Evolutionary conservation across 2,329 filamentous ascomycete species (phyloP), one percentile per base, ranked within the genome.

Genomic region (Ustilaginoidea virens): DNA sequence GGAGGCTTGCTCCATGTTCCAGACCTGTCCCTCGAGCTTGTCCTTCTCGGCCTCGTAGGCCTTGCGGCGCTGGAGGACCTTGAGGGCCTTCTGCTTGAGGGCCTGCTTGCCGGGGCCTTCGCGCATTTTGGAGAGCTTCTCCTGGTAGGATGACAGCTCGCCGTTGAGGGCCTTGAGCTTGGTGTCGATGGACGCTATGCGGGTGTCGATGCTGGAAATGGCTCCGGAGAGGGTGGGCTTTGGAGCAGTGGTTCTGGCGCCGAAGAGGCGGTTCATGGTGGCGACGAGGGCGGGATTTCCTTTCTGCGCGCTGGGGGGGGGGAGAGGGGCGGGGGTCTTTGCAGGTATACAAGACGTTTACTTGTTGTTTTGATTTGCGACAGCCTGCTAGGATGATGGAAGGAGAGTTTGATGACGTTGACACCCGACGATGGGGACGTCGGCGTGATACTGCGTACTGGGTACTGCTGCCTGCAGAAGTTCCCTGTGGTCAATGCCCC

Each of bases 1-100:
- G 51, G 80, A 80, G 3, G 87, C 86, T 58, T 94, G 86, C 60
- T 96, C 86, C 86, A 98, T 94, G 60, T 96, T 96, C 86, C 86
- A 96, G 14, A 82, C 82, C 58, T 98, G 90, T 39, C 78, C 70
- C 57, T 92, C 80, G 30, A 96, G 74, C 58, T 96, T 86, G 46
- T 94, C 85, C 39, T 87, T 82, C 56, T 94, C 85, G 4, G 72
- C 67, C 58, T 98, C 90, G 71, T 93, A 92, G 56, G 86, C 78
- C 52, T 92, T 93, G 42, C 87, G 79, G 34, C 85, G 80, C 58
- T 93, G 83, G 3, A 96, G 75, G 8, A 96, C 75, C 46, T 93
- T 93, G 45, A 93, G 76, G 2, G 87, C 87, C 49, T 94, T 94
- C 47, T 92, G 77, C 51, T 90, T 92, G 44, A 98, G 74, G 17